Evolutionary conservation across 495 filamentous ascomycete genomes (phyloP).

Genomic region (Penicillium malachiteum): DNA sequence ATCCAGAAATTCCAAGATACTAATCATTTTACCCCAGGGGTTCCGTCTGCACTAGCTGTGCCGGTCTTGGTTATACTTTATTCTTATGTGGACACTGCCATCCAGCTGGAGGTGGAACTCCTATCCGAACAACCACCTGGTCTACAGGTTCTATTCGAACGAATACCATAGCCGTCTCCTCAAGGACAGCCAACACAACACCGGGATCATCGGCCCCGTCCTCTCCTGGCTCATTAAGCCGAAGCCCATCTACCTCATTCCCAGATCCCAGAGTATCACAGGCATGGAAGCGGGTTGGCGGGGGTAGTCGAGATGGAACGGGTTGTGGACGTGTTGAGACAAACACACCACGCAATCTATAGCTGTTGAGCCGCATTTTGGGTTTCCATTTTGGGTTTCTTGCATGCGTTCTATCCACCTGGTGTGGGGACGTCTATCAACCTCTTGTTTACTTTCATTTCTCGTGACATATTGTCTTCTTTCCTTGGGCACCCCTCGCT

Average conservation of each 20-base stretch:
- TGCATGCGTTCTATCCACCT: not conserved
- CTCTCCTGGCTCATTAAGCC: constrained; percentile 32
- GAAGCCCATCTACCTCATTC: constrained; percentile 33
- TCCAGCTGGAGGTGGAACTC: constrained; percentile 23
- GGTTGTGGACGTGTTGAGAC: constrained; percentile 25
- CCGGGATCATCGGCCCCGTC: constrained; percentile 28
- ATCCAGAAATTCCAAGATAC: not conserved
- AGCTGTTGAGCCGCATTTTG: not conserved
- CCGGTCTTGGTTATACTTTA: constrained; percentile 39
- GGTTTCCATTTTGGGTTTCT: not conserved
- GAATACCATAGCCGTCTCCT: constrained; percentile 6
- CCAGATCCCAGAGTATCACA: constrained; percentile 11
- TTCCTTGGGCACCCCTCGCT: too few relatives aligned
- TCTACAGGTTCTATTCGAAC: constrained; percentile 6
- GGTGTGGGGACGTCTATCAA: not conserved
- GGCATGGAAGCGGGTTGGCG: constrained; percentile 17
- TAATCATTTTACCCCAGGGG: constrained; percentile 14
- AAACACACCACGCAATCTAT: constrained; percentile 23
- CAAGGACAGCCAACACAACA: constrained; percentile 18
- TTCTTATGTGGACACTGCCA: constrained; percentile 39
- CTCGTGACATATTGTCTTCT: not conserved
- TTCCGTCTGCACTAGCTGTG: constrained; percentile 34
- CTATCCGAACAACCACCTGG: constrained; percentile 4
- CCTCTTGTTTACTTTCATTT: not conserved
- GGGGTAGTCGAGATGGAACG: constrained; percentile 15